Base-by-base conservation (phyloP, 805 yeast genomes). In the Saccharomycopsis schoenii region DNA sequence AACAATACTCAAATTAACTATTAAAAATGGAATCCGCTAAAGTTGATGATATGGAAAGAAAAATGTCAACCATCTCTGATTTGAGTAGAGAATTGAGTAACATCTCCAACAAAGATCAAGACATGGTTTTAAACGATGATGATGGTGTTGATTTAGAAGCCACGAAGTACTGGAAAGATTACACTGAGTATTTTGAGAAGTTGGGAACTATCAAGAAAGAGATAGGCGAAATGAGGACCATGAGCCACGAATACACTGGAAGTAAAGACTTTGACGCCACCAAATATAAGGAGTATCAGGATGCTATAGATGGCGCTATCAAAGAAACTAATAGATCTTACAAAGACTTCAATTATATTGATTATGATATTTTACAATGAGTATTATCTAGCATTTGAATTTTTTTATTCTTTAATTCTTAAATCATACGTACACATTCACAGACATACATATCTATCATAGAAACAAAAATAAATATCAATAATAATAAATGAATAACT, bases 191-290 rank as follows among this genome's bases (percentile, higher is more conserved):
- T 56, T 58, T 42, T 52, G 41, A 60, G 19, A 63, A 59, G 52
- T 58, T 63, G 36, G 36, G 34, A 4, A 54, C 58, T 9, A 43
- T 63, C 41, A 63, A 63, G 55, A 63, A 63, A 37, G 65, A 63
- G 25, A 63, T 63, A 37, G 51, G 41, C 15, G 65, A 63, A 37
- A 56, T 63, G 47, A 63, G 60, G 42, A 59, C 56, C 56, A 39
- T 63, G 61, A 63, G 57, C 54, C 39, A 59, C 41, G 65, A 63
- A 50, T 63, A 63, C 56, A 52, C 65, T 15, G 65, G 65, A 15
- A 61, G 55, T 6, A 55, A 59, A 12, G 64, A 63, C 55, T 63
- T 63, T 59, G 65, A 63, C 29, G 36, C 34, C n/a, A 59, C 47
- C 14, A 61, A 55, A 43, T 63, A 56, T 56, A 57, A 59, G 34